These are phyloP conservation scores for rapeseed (Brassica napus) DNA, from an alignment of 345 rosid genomes.

Conservation along the genomic window DNA sequence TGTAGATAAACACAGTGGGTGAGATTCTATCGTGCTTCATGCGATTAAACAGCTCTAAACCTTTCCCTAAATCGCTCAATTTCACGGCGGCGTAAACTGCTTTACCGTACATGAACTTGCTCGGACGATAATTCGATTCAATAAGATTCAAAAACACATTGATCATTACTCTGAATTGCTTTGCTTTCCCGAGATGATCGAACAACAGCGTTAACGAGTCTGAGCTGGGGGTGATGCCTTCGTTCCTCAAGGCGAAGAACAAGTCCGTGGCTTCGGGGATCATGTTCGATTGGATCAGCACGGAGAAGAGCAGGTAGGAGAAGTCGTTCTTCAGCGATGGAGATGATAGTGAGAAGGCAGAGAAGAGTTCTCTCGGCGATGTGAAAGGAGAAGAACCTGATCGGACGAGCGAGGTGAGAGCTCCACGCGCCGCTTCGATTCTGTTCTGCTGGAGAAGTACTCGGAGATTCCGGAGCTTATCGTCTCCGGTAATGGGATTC, in stretches of 20 bases:
- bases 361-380: slow-evolving; percentile 52
- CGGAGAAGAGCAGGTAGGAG: slow-evolving; percentile 48
- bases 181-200: slow-evolving; percentile 46
- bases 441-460: slow-evolving; percentile 58
- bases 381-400: slow-evolving; percentile 44
- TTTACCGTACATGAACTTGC: slow-evolving; percentile 59
- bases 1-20: slow-evolving; percentile 60
- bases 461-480: slow-evolving; percentile 47
- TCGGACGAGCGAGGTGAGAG: slow-evolving; percentile 48
- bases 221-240: slow-evolving; percentile 53
- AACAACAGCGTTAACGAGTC: slow-evolving; percentile 46
- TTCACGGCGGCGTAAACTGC: slow-evolving; percentile 76
- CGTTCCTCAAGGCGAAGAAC: slow-evolving; percentile 45
- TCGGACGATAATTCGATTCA: slow-evolving; percentile 54
- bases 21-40: slow-evolving; percentile 56
- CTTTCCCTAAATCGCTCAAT: slow-evolving; percentile 57
- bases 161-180: slow-evolving; percentile 47
- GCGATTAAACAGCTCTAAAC: slow-evolving; percentile 48
- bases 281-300: slow-evolving; percentile 52
- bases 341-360: slow-evolving; percentile 46
- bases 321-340: slow-evolving; percentile 50
- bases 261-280: slow-evolving; percentile 48
- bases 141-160: slow-evolving; percentile 52
- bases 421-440: slow-evolving; percentile 46
- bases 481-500: slow-evolving; percentile 32